phyloP scores from a whole-genome alignment of 441 rosid genomes.

The Syzygium syzygioides region DNA sequence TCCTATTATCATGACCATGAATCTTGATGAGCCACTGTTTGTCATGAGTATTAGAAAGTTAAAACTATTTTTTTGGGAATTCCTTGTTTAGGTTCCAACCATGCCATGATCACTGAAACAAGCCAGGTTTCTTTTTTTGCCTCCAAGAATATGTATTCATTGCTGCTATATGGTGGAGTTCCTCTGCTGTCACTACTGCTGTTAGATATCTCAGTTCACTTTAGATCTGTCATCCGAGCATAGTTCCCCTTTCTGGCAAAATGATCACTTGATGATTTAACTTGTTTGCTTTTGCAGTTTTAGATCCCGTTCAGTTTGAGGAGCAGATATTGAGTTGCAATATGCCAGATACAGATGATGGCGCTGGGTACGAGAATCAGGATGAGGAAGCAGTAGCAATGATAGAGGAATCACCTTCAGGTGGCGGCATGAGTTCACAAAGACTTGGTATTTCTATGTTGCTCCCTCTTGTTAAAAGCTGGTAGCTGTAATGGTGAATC shows the following conservation, averaged over 20 bases:
- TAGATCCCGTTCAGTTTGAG: neutral
- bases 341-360: constrained; percentile 6
- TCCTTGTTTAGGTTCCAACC: neutral
- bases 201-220: neutral
- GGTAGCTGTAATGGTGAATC: neutral
- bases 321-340: constrained; percentile 6
- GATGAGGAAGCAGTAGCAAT: neutral
- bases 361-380: neutral
- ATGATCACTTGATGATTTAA: neutral
- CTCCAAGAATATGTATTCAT: neutral
- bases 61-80: neutral
- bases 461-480: neutral
- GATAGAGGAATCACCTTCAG: constrained; percentile 2
- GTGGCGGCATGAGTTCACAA: neutral
- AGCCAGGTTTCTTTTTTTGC: neutral
- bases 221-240: neutral
- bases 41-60: neutral
- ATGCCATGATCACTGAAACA: neutral
- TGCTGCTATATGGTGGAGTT: neutral
- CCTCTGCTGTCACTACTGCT: neutral
- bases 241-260: neutral
- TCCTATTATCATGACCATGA: neutral
- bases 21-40: neutral
- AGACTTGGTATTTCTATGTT: neutral
- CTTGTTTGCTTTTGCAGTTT: neutral